Base-by-base conservation (phyloP, 345 rosid species). In the Schrenkiella parvula region DNA sequence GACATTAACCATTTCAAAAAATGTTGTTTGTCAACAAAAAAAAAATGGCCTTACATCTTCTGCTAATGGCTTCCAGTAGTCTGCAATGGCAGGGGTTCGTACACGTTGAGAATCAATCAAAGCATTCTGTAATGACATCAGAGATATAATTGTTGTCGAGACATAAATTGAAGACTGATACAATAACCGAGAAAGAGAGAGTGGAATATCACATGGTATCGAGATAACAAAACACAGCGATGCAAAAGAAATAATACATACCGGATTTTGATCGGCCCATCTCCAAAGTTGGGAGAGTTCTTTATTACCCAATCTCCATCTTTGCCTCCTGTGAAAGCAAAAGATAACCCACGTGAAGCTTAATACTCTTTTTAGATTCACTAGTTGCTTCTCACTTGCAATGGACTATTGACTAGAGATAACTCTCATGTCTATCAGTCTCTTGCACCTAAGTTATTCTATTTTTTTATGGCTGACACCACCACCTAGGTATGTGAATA, bases 241-340 rank as follows among this genome's bases (percentile, higher is more conserved):
- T 29, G 58, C 35, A 58, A 56, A 51, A 46, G 26, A 67, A 13
- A 11, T 37, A 29, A 71, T 37, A 65, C 80, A 71, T 61, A 91
- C 97, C 59, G 85, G 93, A 85, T 95, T 95, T 75, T 86, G 97
- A 68, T 95, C 99, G 6, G 98, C 88, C 99, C 97, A 95, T 78
- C 91, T 89, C 99, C 99, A 95, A 64, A 95, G 78, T 70, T 91
- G 99, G 17, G 99, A 91, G 77, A 95, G 91, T 82, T 95, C 99
- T 83, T 85, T 95, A 66, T 95, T 95, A 29, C 99, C 98, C 52
- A 95, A 52, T 72, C 98, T 90, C 93, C 95, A 91, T 74, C 97
- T 88, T 44, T 86, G 92, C 75, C 75, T 86, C 74, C 98, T 95
- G 86, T 26, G 78, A 55, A 84, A 73, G 65, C 10, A 66, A 71